Percentiles rank a stretch among this genome's conserved stretches.
These are phyloP conservation scores for Sporothrix mexicana DNA, from an alignment of 2,329 filamentous ascomycete species.

Conservation along the genomic window DNA sequence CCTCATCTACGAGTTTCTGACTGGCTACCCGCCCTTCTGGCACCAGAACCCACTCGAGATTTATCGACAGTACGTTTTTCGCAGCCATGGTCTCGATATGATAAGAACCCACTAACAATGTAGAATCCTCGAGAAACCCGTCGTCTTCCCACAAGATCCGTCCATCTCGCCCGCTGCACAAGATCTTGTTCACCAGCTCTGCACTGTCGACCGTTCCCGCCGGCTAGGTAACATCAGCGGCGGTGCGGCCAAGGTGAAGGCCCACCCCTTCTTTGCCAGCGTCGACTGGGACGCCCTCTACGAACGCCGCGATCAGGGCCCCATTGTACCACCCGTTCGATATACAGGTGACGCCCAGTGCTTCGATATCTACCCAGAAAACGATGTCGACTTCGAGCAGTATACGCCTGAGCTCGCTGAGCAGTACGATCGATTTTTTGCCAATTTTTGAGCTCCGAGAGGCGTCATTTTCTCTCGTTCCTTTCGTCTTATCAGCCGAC, in stretches of 20 bases:
- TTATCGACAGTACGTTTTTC: conserved; percentile 70
- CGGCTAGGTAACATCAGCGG: conserved; percentile 80
- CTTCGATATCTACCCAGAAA: conserved; percentile 83
- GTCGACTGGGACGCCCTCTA: conserved; percentile 77
- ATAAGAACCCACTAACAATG: background rate
- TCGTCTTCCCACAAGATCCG: conserved; percentile 73
- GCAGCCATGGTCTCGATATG: background rate
- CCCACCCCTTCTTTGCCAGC: conserved; percentile 74
- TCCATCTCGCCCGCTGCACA: conserved; percentile 70
- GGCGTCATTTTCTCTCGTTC: background rate
- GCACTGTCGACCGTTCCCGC: conserved; percentile 78
- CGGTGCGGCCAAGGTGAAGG: conserved; percentile 73
- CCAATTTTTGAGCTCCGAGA: conserved; percentile 17
- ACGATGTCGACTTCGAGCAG: conserved; percentile 66
- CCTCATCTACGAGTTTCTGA: conserved; percentile 82
- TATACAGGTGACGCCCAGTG: conserved; percentile 78
- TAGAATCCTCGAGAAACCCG: conserved; percentile 79
- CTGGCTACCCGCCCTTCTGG: conserved; percentile 86
- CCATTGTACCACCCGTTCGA: conserved; percentile 76
- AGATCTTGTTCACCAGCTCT: conserved; percentile 76
- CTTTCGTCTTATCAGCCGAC: background rate
- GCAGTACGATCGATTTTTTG: conserved; percentile 73
- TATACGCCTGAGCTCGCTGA: conserved; percentile 72
- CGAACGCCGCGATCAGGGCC: conserved; percentile 67
- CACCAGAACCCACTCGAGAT: conserved; percentile 86